A percentile compares a stretch with the other conserved stretches of the same genome.
These are phyloP conservation scores for Hypoxylon fuscum DNA, from an alignment of 495 filamentous ascomycete species.

Conservation along the genomic window DNA sequence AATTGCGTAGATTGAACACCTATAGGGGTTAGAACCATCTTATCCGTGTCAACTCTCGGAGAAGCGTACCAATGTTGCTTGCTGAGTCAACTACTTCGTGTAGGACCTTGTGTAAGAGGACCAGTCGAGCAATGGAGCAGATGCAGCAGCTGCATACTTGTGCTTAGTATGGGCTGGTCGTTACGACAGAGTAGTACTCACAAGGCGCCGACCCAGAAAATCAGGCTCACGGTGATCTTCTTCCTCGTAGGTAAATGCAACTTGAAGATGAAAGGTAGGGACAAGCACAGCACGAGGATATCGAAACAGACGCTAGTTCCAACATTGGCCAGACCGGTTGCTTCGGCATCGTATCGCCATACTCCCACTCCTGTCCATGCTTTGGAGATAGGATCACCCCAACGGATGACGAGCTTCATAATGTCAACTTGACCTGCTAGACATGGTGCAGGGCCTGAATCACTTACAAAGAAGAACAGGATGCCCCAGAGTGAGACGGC, in stretches of 20 bases:
- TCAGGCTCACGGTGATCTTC: constrained; percentile 31
- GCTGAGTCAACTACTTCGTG: not conserved
- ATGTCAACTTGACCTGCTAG: not conserved
- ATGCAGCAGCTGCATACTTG: constrained; percentile 26
- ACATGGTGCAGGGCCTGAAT: not conserved
- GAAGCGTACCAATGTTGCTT: not conserved
- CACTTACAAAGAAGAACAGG: constrained; percentile 12
- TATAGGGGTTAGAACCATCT: not conserved
- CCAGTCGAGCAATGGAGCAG: constrained; percentile 35
- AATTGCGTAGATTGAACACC: constrained; percentile 16
- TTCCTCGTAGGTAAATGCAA: constrained; percentile 24
- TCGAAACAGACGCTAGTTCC: constrained; percentile 16
- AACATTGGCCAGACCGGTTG: no score
- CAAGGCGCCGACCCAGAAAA: constrained; percentile 46
- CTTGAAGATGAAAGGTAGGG: constrained; percentile 29
- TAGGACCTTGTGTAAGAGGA: constrained; percentile 13
- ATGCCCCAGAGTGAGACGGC: constrained; percentile 15
- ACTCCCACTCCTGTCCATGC: no score
- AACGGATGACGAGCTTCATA: no score
- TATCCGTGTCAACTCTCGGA: no score
- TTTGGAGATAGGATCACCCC: not conserved
- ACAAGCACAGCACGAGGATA: constrained; percentile 34
- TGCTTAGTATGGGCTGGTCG: not conserved
- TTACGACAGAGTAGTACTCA: constrained; percentile 11
- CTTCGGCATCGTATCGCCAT: no score